Conservation (phyloP, 179 eudicot species). For the Silene coronaria region DNA sequence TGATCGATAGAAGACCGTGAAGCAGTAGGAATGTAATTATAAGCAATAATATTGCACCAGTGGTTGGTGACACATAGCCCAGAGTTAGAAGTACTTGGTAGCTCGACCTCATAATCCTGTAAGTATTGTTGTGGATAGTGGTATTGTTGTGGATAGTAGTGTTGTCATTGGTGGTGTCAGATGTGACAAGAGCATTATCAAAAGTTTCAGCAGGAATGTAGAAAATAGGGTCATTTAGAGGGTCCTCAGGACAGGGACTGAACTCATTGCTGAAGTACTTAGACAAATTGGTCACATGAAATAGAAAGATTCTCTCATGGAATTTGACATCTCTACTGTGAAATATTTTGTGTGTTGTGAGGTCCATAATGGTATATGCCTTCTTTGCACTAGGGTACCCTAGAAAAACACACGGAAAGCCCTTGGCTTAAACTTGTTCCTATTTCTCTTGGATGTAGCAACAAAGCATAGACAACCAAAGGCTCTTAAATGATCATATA, state of each 20-base stretch:
- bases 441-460: not conserved
- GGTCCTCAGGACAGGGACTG: not conserved
- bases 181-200: not conserved
- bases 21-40: not conserved
- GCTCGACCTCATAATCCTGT: not conserved
- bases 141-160: not conserved
- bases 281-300: not conserved
- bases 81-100: too few relatives aligned
- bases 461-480: conserved; percentile 5
- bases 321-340: not conserved
- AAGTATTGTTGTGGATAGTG: not conserved
- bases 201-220: not conserved
- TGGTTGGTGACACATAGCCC: not conserved
- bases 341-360: too few relatives aligned
- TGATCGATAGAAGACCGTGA: too few relatives aligned
- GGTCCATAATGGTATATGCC: too few relatives aligned
- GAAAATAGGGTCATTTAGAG: not conserved
- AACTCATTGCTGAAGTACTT: not conserved
- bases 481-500: not conserved
- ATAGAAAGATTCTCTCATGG: not conserved
- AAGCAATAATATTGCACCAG: not conserved
- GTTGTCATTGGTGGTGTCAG: not conserved
- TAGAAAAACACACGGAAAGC: not conserved
- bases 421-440: not conserved
- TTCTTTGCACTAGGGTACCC: not conserved